A percentile compares a stretch with the other conserved stretches of the same genome.
Conservation (phyloP, 805 yeast genomes). For the Sugiyamaella lignohabitans region DNA sequence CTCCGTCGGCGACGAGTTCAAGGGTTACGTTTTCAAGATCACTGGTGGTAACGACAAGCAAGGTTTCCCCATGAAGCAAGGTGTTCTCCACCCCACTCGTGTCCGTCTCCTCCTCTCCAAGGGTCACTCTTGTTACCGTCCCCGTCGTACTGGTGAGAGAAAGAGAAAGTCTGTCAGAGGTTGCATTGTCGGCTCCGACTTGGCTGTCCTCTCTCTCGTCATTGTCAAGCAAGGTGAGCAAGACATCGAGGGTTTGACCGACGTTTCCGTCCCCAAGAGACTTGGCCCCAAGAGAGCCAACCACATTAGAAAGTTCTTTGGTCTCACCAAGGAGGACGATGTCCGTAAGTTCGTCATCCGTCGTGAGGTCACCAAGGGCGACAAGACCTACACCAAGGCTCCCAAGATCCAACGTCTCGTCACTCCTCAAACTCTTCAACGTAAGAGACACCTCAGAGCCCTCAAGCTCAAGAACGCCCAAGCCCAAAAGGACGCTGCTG, state of each 20-base stretch:
- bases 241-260: slow-evolving; percentile 95
- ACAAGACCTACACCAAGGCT: slow-evolving; percentile 98
- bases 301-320: slow-evolving; percentile 99
- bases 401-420: slow-evolving; percentile 99
- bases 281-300: slow-evolving; percentile 99
- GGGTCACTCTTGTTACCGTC: slow-evolving; percentile 98
- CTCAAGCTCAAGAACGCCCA: slow-evolving; percentile 94
- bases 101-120: slow-evolving; percentile 89
- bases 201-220: slow-evolving; percentile 89
- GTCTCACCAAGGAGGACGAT: slow-evolving; percentile 91
- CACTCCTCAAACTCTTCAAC: slow-evolving; percentile 98
- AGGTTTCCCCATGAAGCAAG: slow-evolving; percentile 99
- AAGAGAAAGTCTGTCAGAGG: slow-evolving; percentile 99
- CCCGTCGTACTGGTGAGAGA: slow-evolving; percentile 99
- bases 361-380: slow-evolving; percentile 98
- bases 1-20: slow-evolving; percentile 96
- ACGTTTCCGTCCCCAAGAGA: slow-evolving; percentile 93
- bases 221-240: slow-evolving; percentile 96
- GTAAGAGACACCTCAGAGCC: slow-evolving; percentile 95
- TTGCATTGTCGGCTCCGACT: slow-evolving; percentile 95
- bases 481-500: slow-evolving; percentile 99
- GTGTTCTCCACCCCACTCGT: slow-evolving; percentile 99
- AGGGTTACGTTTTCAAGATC: slow-evolving; percentile 98
- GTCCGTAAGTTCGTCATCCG: slow-evolving; percentile 91
- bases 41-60: slow-evolving; percentile 99